These are phyloP conservation scores for Coriaria nepalensis DNA, from an alignment of 306 rosid species.

Conservation along the genomic window DNA sequence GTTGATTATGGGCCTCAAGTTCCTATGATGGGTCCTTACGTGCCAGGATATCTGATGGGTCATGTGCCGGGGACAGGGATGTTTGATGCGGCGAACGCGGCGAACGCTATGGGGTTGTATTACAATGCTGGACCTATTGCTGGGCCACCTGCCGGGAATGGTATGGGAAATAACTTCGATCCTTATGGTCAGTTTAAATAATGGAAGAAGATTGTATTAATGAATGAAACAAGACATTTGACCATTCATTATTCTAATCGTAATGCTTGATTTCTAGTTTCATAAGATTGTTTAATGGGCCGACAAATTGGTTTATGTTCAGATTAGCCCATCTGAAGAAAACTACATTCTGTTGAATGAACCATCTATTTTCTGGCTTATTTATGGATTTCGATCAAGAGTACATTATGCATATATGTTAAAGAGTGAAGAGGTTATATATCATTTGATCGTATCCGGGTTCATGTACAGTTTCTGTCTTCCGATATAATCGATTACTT, in stretches of 20 bases:
- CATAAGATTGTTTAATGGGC: too few relatives aligned
- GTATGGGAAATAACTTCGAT: not conserved
- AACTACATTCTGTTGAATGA: too few relatives aligned
- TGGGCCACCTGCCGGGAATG: conserved; percentile 1
- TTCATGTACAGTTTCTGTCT: conserved; percentile 35
- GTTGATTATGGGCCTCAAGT: conserved; percentile 10
- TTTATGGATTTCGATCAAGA: too few relatives aligned
- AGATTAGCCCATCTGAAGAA: too few relatives aligned
- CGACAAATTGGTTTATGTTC: too few relatives aligned
- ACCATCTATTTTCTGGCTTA: too few relatives aligned
- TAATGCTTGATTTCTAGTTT: too few relatives aligned
- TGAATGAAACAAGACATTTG: too few relatives aligned
- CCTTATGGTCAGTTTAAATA: conserved; percentile 1
- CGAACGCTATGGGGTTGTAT: conserved; percentile 11
- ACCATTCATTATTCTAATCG: too few relatives aligned
- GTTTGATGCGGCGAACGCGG: conserved; percentile 14
- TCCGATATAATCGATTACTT: conserved; percentile 55
- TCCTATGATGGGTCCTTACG: conserved; percentile 9
- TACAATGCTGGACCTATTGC: conserved; percentile 14
- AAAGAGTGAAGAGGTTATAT: too few relatives aligned
- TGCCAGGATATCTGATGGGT: conserved; percentile 15
- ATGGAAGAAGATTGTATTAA: not conserved
- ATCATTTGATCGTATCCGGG: conserved; percentile 21
- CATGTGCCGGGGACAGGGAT: conserved; percentile 1
- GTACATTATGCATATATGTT: too few relatives aligned